A percentile compares a stretch with the other conserved stretches of the same genome.
These are phyloP conservation scores for Colletotrichum noveboracense DNA, from an alignment of 2,329 filamentous ascomycete genomes.

Conservation along the genomic window DNA sequence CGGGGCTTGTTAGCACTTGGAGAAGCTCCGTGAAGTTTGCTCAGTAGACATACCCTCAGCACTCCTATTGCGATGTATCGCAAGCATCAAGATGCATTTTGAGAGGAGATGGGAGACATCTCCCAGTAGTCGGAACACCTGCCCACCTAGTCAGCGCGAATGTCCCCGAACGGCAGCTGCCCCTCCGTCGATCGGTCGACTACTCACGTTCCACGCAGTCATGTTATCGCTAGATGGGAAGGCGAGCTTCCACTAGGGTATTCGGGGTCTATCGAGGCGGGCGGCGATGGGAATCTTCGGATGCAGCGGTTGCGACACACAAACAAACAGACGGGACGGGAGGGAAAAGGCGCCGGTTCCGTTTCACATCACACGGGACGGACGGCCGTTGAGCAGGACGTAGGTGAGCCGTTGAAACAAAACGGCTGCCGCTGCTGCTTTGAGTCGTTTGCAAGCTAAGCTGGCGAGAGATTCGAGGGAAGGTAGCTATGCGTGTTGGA, in stretches of 20 bases:
- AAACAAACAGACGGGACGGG: neutral
- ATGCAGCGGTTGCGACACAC: slow-evolving; percentile 9
- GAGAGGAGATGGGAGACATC: slow-evolving; percentile 86
- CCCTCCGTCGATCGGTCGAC: neutral
- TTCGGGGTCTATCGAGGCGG: neutral
- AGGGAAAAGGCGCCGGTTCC: slow-evolving; percentile 1
- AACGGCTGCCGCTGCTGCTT: neutral
- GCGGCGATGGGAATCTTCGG: neutral
- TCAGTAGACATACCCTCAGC: slow-evolving; percentile 70
- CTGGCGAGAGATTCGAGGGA: neutral
- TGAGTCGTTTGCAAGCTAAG: neutral
- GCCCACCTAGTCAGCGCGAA: slow-evolving; percentile 6
- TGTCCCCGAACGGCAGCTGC: neutral
- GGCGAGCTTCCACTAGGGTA: slow-evolving; percentile 7
- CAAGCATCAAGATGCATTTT: slow-evolving; percentile 89
- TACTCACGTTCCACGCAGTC: slow-evolving; percentile 46
- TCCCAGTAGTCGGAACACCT: slow-evolving; percentile 77
- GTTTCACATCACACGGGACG: slow-evolving; percentile 23
- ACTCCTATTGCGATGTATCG: slow-evolving; percentile 87
- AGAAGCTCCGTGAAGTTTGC: neutral
- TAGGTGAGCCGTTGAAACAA: neutral
- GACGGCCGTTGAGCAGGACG: neutral
- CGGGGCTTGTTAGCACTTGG: slow-evolving; percentile 20
- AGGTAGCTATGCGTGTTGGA: neutral
- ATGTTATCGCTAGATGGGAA: slow-evolving; percentile 31